Percentiles rank a stretch among this genome's conserved stretches.
Evolutionary conservation across 83 land plant species (phyloP).

Genomic region (Thuja plicata): DNA sequence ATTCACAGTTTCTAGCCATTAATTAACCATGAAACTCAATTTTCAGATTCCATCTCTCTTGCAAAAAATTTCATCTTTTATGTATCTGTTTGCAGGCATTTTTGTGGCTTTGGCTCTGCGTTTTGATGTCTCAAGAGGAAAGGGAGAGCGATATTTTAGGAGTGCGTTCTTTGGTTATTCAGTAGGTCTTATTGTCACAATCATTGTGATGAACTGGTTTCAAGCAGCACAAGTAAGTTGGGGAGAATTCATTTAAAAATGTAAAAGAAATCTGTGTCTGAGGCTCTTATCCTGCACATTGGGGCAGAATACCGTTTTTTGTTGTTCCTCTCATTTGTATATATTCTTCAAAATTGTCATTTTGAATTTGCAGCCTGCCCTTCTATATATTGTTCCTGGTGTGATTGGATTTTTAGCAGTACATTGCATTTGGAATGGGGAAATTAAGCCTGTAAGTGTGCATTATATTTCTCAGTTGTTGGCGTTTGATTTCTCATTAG

Average conservation of each 20-base stretch:
- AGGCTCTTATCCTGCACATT: not conserved
- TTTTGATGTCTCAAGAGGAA: slow-evolving; percentile 90
- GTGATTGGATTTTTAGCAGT: slow-evolving; percentile 89
- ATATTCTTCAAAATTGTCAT: not conserved
- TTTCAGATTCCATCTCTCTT: not conserved
- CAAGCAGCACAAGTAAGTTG: slow-evolving; percentile 94
- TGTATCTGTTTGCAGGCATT: slow-evolving; percentile 55
- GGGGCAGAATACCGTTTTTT: not conserved
- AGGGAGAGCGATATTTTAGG: slow-evolving; percentile 71
- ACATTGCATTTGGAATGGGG: slow-evolving; percentile 84
- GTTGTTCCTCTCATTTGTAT: slow-evolving; percentile 1
- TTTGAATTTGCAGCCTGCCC: slow-evolving; percentile 79
- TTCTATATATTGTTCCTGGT: slow-evolving; percentile 93
- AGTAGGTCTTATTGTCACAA: slow-evolving; percentile 74
- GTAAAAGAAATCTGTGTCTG: not conserved
- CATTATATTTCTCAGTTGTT: not conserved
- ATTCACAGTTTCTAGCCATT: not conserved
- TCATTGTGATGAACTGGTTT: slow-evolving; percentile 98
- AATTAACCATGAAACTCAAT: not conserved
- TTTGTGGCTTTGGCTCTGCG: slow-evolving; percentile 98
- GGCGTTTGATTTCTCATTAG: not conserved
- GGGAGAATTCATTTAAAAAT: not conserved
- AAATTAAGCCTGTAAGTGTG: slow-evolving; percentile 76
- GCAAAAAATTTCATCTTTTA: not conserved
- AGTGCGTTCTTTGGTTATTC: slow-evolving; percentile 94